phyloP scores from a whole-genome alignment of 2,329 filamentous ascomycete species.

The Penicillium sp. region DNA sequence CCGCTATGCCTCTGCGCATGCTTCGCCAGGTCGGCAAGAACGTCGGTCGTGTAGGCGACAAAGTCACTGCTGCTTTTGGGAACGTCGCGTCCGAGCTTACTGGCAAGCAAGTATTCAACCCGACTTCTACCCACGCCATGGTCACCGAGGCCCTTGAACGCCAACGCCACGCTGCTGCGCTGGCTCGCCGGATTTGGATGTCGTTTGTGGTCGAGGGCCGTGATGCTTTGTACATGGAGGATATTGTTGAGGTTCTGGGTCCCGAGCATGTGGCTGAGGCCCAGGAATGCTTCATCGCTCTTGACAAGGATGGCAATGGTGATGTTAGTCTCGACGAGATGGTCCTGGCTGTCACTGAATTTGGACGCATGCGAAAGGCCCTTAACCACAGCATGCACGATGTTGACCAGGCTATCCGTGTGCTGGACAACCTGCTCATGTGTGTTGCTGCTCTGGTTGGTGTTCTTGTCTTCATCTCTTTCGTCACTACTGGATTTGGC shows the following conservation, averaged over 20 bases:
- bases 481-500: slow-evolving; percentile 81
- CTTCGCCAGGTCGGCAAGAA: slow-evolving; percentile 69
- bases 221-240: slow-evolving; percentile 72
- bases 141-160: slow-evolving; percentile 87
- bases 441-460: slow-evolving; percentile 76
- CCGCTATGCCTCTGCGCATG: slow-evolving; percentile 71
- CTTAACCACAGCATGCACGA: slow-evolving; percentile 95
- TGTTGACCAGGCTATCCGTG: slow-evolving; percentile 87
- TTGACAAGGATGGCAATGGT: slow-evolving; percentile 86
- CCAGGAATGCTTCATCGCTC: slow-evolving; percentile 73
- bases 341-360: slow-evolving; percentile 78
- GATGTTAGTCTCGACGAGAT: slow-evolving; percentile 96
- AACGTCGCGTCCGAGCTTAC: slow-evolving; percentile 93
- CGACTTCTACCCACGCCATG: slow-evolving; percentile 82
- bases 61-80: slow-evolving; percentile 87
- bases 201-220: slow-evolving; percentile 90
- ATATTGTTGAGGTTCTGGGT: slow-evolving; percentile 84
- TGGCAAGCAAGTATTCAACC: slow-evolving; percentile 91
- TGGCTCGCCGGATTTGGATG: slow-evolving; percentile 96
- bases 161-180: slow-evolving; percentile 76
- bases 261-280: slow-evolving; percentile 69
- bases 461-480: slow-evolving; percentile 83
- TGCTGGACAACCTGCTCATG: slow-evolving; percentile 80
- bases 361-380: slow-evolving; percentile 80
- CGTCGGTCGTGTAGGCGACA: slow-evolving; percentile 80